These are phyloP conservation scores for Xanthoconium stramineum DNA, from an alignment of 768 basidiomycete species.

Conservation along the genomic window DNA sequence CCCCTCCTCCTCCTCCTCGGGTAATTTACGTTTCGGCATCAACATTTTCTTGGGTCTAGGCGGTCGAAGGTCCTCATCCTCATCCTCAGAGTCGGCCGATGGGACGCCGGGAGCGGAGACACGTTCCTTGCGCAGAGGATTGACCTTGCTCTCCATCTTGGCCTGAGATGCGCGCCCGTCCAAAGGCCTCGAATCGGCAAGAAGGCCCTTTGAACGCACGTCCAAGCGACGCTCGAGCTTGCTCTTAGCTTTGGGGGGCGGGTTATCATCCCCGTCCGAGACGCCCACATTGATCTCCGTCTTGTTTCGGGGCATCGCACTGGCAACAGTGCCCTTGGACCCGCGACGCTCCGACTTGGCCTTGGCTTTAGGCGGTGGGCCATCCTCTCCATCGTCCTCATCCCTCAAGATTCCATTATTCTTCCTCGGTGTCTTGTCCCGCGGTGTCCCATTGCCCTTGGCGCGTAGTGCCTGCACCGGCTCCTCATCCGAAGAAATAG, in stretches of 20 bases:
- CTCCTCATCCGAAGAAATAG: constrained; percentile 13
- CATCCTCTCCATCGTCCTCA: too few species aligned
- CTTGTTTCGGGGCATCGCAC: too few species aligned
- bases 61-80: constrained; percentile 1
- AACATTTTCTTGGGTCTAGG: not conserved
- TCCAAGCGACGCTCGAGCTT: not conserved
- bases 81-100: constrained; percentile 1
- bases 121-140: not conserved
- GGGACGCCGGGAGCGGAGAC: not conserved
- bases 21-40: not conserved
- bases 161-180: not conserved
- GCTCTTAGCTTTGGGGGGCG: constrained; percentile 4
- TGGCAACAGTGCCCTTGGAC: too few species aligned
- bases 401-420: not conserved
- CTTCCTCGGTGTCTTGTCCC: not conserved
- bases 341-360: too few species aligned
- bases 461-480: not conserved
- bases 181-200: not conserved
- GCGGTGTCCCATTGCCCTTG: not conserved
- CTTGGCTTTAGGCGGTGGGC: too few species aligned
- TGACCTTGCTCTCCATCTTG: not conserved
- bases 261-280: not conserved
- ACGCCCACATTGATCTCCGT: too few species aligned
- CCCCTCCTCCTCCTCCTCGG: not conserved
- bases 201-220: not conserved